A percentile compares a stretch with the other conserved stretches of the same genome.
Conservation (phyloP, 73 alveolate species). For the Breviolum minutum region DNA sequence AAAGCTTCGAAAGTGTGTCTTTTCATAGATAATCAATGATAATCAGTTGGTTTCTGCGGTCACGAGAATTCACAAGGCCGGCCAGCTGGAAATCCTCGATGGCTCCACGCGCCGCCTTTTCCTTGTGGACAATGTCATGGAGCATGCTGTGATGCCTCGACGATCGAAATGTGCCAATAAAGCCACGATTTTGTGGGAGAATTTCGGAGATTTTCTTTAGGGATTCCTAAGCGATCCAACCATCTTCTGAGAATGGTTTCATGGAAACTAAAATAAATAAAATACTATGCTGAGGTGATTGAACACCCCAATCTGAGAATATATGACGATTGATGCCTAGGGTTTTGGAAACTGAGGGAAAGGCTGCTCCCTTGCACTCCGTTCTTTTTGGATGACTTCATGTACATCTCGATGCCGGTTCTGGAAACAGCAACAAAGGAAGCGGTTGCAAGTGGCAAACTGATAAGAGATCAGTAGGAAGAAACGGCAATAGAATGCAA, state of each 20-base stretch:
- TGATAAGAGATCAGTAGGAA: too few relatives aligned
- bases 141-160: conserved; percentile 19
- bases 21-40: too few relatives aligned
- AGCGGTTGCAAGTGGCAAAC: not conserved
- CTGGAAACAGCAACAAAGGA: not conserved
- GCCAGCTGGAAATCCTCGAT: too few relatives aligned
- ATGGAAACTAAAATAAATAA: too few relatives aligned
- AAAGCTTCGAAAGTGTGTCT: too few relatives aligned
- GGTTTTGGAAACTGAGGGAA: not conserved
- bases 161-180: not conserved
- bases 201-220: not conserved
- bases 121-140: conserved; percentile 37
- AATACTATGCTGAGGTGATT: too few relatives aligned
- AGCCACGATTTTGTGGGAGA: not conserved
- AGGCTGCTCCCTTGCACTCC: conserved; percentile 24
- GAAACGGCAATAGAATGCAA: too few relatives aligned
- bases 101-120: conserved; percentile 29
- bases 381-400: conserved; percentile 49
- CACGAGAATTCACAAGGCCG: not conserved
- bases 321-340: too few relatives aligned
- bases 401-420: conserved; percentile 16
- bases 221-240: too few relatives aligned
- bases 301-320: too few relatives aligned
- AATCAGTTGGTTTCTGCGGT: not conserved
- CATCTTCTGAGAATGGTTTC: too few relatives aligned